These are phyloP conservation scores for Omphalea diandra DNA, from an alignment of 441 rosid species.

Conservation along the genomic window DNA sequence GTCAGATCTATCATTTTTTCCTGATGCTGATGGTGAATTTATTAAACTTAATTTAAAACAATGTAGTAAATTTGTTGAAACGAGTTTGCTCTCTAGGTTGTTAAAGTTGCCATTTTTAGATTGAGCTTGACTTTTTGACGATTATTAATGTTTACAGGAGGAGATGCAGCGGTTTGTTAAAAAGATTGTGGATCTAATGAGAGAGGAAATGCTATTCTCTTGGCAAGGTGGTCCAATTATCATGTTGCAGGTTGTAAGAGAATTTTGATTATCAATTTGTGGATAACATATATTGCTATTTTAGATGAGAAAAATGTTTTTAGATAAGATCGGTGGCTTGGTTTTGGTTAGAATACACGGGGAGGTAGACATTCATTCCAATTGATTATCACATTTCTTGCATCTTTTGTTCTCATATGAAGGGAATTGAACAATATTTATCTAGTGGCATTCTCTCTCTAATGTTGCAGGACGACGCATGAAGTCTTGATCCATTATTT, in stretches of 20 bases:
- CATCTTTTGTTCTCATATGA: slow-evolving; percentile 4
- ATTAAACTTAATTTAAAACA: neutral
- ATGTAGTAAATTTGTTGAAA: neutral
- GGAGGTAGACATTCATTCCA: slow-evolving; percentile 14
- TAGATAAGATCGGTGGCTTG: neutral
- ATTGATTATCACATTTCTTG: slow-evolving; percentile 15
- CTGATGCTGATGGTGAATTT: slow-evolving; percentile 1
- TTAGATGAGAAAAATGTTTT: neutral
- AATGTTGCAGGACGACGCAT: too few species aligned
- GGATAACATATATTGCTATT: slow-evolving; percentile 3
- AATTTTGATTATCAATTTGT: slow-evolving; percentile 15
- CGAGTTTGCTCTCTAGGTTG: too few species aligned
- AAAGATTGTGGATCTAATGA: slow-evolving; percentile 61
- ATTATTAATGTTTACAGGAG: slow-evolving; percentile 38
- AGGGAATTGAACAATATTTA: neutral
- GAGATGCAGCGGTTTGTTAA: slow-evolving; percentile 69
- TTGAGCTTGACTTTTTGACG: too few species aligned
- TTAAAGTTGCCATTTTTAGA: too few species aligned
- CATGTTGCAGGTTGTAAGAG: slow-evolving; percentile 65
- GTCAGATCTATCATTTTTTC: neutral
- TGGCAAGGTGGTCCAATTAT: slow-evolving; percentile 95
- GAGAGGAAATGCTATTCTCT: slow-evolving; percentile 65
- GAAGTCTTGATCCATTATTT: slow-evolving; percentile 11
- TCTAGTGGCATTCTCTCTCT: neutral
- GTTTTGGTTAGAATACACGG: slow-evolving; percentile 6